A percentile compares a stretch with the other conserved stretches of the same genome.
Evolutionary conservation across 2,329 filamentous ascomycete genomes (phyloP).

Genomic region (Cyphellophora europaea): DNA sequence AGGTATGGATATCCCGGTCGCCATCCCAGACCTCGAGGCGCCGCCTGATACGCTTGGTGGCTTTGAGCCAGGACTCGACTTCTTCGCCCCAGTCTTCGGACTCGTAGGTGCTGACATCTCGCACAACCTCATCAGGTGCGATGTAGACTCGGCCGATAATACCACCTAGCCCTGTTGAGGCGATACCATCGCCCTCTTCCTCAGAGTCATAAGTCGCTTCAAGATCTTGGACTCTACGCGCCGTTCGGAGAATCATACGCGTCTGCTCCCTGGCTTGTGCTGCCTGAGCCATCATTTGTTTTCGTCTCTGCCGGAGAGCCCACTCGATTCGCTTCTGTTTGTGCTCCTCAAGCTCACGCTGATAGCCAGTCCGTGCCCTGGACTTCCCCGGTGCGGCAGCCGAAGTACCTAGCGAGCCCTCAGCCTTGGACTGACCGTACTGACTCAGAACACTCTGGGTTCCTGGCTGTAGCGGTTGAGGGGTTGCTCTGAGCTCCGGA

Average conservation of each 20-base stretch:
- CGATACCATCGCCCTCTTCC: conserved; percentile 32
- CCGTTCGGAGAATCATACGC: conserved; percentile 30
- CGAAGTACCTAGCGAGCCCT: conserved; percentile 22
- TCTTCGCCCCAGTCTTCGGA: conserved; percentile 40
- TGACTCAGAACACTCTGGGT: conserved; percentile 34
- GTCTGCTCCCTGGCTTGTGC: conserved; percentile 29
- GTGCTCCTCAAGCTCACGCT: conserved; percentile 40
- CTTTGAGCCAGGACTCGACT: conserved; percentile 33
- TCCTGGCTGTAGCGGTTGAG: conserved; percentile 27
- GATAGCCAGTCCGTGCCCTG: conserved; percentile 39
- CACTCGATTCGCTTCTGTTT: conserved; percentile 39
- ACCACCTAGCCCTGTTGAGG: conserved; percentile 23
- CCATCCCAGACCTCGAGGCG: conserved; percentile 37
- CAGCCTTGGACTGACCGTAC: conserved; percentile 18
- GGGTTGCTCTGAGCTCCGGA: conserved; percentile 16
- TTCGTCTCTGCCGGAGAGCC: conserved; percentile 33
- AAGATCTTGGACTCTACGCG: conserved; percentile 31
- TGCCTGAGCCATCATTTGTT: conserved; percentile 27
- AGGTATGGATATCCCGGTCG: conserved; percentile 30
- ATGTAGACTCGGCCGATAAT: conserved; percentile 11
- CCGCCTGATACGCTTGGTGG: conserved; percentile 32
- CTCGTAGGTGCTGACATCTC: conserved; percentile 23
- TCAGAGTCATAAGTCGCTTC: conserved; percentile 38
- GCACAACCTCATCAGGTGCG: conserved; percentile 12
- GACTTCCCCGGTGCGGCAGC: conserved; percentile 30